Evolutionary conservation across 2,329 filamentous ascomycete species (phyloP).

Genomic region (Fusarium piperis): DNA sequence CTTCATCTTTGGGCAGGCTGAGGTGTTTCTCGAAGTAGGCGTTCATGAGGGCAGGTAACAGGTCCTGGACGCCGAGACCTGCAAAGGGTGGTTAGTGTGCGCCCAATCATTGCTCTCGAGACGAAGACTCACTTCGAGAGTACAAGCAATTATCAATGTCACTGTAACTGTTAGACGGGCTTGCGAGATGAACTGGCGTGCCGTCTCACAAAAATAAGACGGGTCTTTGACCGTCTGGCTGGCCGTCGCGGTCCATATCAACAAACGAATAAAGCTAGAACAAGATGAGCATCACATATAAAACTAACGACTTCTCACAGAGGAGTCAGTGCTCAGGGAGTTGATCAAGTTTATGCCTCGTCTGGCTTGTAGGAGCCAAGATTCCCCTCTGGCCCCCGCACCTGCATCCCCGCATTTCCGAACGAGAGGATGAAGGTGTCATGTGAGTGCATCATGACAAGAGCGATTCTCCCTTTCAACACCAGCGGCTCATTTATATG

Average conservation of each 20-base stretch:
- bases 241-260: not conserved
- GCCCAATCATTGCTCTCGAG: not conserved
- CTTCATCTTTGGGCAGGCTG: slow-evolving; percentile 76
- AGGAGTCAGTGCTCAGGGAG: not conserved
- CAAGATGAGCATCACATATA: fast-evolving
- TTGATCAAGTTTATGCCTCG: not conserved
- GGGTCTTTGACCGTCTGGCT: slow-evolving; percentile 39
- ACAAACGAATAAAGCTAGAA: not conserved
- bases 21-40: slow-evolving; percentile 74
- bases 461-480: not conserved
- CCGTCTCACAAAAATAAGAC: slow-evolving; percentile 55
- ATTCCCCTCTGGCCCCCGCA: not conserved
- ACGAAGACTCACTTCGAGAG: slow-evolving; percentile 71
- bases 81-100: not conserved
- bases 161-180: slow-evolving; percentile 60
- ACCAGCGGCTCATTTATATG: not conserved
- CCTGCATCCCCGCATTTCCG: not conserved
- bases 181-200: fast-evolving
- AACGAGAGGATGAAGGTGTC: not conserved
- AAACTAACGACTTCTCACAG: not conserved
- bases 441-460: not conserved
- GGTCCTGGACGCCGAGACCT: slow-evolving; percentile 83
- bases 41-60: slow-evolving; percentile 85
- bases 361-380: not conserved
- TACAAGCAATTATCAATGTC: slow-evolving; percentile 99